Evolutionary conservation across 2,329 filamentous ascomycete genomes (phyloP).

Genomic region (Dactylonectria estremocensis): DNA sequence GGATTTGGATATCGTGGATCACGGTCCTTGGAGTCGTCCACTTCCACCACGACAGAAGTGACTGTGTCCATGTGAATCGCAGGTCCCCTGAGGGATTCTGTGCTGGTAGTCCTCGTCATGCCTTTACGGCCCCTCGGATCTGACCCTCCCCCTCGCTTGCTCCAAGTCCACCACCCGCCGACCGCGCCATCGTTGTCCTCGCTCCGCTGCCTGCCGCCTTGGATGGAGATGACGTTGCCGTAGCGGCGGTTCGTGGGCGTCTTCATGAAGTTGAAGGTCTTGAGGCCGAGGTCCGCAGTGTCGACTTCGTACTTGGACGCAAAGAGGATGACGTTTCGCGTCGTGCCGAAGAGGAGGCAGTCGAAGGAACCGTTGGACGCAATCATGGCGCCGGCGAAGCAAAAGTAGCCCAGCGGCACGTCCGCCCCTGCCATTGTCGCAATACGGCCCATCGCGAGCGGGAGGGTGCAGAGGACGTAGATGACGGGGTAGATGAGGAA

Average conservation of each 20-base stretch:
- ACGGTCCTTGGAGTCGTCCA: constrained; percentile 47
- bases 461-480: constrained; percentile 78
- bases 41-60: constrained; percentile 60
- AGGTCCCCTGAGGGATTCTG: constrained; percentile 54
- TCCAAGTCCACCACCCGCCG: constrained; percentile 51
- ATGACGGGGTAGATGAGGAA: constrained; percentile 79
- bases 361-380: constrained; percentile 70
- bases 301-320: constrained; percentile 54
- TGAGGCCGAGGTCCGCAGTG: constrained; percentile 63
- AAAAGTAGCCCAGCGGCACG: constrained; percentile 69
- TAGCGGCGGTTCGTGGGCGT: constrained; percentile 55
- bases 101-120: constrained; percentile 46
- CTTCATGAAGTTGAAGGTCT: constrained; percentile 67
- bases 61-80: constrained; percentile 63
- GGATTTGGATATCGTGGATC: constrained; percentile 46
- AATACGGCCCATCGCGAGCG: constrained; percentile 76
- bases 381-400: constrained; percentile 72
- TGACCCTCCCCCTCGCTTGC: constrained; percentile 23
- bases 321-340: constrained; percentile 68
- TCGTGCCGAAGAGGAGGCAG: constrained; percentile 67
- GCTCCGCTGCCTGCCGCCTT: constrained; percentile 45
- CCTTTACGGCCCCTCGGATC: constrained; percentile 30
- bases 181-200: constrained; percentile 28
- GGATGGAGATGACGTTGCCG: constrained; percentile 60
- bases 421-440: constrained; percentile 70